Evolutionary conservation across 768 basidiomycete genomes (phyloP), one percentile per base, ranked within the genome.

Genomic region (Tricholoma matsutake): DNA sequence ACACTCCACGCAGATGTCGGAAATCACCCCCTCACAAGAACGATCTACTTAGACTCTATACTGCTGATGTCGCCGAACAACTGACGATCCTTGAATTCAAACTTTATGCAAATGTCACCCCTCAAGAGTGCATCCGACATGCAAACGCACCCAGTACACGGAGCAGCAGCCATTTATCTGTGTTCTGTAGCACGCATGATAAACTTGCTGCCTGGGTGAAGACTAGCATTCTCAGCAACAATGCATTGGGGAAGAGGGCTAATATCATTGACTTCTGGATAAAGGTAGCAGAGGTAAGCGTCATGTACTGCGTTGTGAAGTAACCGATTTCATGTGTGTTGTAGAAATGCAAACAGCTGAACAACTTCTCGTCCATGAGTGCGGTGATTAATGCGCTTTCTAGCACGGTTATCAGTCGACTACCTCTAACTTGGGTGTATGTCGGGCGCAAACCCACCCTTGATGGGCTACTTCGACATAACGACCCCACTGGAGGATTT

Each of bases 21-120:
- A 83, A 80, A 65, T 75, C 78, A 20, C 84, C 81, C 65, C 69
- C 77, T 4, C 79, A 81, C 59, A 85, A 81, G 68, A 79, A 83
- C 64, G 89, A 90, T 54, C 71, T 95, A 16, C 69, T 84, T 11
- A 83, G 85, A 64, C 78, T 90, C 61, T 86, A 91, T 65, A 80
- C 91, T 1, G 68, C 81, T 20, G 85, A 88, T 58, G 68, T 96
- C 34, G 93, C 93, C 0, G 85, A 93, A 45, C 93, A 96, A 66
- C 77, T 96, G 47, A 86, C 88, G n/a, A 74, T 95, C 49, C 77
- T 86, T 62, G 92, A 96, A 70, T 85, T 81, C 58, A 74, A 79
- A 37, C 77, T 87, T 6, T 96, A 94, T 71, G 73, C 78, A 61
- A 86, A 84, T 68, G 84, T 95, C 59, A 82, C 83, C 8, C 80